phyloP scores from a whole-genome alignment of 2,329 filamentous ascomycete species.

The Trichoderma guizhouense region DNA sequence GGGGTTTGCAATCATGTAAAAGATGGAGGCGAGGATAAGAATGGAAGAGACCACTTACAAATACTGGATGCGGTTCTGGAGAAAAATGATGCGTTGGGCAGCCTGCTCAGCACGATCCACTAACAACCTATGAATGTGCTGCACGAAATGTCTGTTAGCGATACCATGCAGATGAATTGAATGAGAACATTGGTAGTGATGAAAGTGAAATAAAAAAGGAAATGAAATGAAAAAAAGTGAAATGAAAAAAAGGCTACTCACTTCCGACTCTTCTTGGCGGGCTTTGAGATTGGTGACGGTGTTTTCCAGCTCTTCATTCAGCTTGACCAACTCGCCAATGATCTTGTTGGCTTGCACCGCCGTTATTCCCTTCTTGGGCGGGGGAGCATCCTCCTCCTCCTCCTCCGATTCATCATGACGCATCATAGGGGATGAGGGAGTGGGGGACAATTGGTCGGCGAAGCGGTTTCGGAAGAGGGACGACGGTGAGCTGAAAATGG shows the following conservation, averaged over 20 bases:
- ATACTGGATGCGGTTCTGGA: constrained; percentile 56
- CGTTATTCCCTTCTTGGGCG: constrained; percentile 32
- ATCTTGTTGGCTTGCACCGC: constrained; percentile 37
- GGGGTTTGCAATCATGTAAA: not conserved
- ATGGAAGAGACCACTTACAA: constrained; percentile 43
- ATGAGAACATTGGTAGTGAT: not conserved
- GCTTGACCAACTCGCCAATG: constrained; percentile 36
- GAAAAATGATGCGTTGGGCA: constrained; percentile 55
- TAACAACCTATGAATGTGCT: constrained; percentile 62
- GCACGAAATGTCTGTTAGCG: not conserved
- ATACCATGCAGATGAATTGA: not conserved
- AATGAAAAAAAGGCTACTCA: constrained; percentile 29
- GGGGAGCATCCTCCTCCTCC: constrained; percentile 25
- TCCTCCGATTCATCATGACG: constrained; percentile 27
- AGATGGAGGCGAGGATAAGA: not conserved
- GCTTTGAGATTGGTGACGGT: constrained; percentile 50
- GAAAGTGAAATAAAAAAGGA: not conserved
- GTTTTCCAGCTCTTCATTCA: constrained; percentile 49
- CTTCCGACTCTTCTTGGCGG: constrained; percentile 59
- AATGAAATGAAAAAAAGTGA: not conserved
- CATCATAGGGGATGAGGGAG: constrained; percentile 34
- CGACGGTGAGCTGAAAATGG: constrained; percentile 35
- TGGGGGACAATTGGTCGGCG: constrained; percentile 33
- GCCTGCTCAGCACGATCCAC: constrained; percentile 56
- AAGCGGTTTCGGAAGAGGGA: constrained; percentile 39